Percentiles rank a stretch among this genome's conserved stretches.
These are phyloP conservation scores for Fistulifera solaris DNA, from an alignment of 108 stramenopile genomes.

Conservation along the genomic window DNA sequence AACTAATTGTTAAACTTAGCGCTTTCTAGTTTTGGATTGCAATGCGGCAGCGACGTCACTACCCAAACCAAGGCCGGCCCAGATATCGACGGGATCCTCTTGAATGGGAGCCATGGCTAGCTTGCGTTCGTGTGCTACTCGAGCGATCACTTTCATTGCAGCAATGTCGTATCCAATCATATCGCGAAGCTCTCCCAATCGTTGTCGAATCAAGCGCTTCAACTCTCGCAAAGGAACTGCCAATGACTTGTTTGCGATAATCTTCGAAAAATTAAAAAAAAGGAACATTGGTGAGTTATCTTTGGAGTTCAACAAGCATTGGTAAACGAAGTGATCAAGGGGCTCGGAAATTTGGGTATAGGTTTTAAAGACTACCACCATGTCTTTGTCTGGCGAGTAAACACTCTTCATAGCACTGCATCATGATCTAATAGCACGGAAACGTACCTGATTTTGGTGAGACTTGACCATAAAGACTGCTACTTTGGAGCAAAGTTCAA, in stretches of 20 bases:
- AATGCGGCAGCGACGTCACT: constrained; percentile 36
- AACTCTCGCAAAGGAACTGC: constrained; percentile 64
- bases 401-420: background rate
- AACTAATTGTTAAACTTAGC: constrained; percentile 4
- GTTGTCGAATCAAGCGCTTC: constrained; percentile 33
- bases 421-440: no score
- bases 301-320: background rate
- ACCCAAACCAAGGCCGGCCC: constrained; percentile 60
- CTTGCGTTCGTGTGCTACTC: constrained; percentile 35
- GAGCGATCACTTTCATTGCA: constrained; percentile 45
- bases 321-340: background rate
- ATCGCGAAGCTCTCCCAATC: constrained; percentile 58
- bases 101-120: constrained; percentile 9
- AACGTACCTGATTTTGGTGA: constrained; percentile 67
- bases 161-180: constrained; percentile 75
- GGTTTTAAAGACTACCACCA: constrained; percentile 17
- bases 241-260: constrained; percentile 47
- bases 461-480: constrained; percentile 66
- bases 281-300: constrained; percentile 1
- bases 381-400: constrained; percentile 10
- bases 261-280: constrained; percentile 18
- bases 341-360: constrained; percentile 55
- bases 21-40: constrained; percentile 9
- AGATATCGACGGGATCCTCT: constrained; percentile 35
- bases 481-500: constrained; percentile 70